Evolutionary conservation across 495 filamentous ascomycete species (phyloP), one percentile per base, ranked within the genome.

Genomic region (Annulohypoxylon maeteangense): DNA sequence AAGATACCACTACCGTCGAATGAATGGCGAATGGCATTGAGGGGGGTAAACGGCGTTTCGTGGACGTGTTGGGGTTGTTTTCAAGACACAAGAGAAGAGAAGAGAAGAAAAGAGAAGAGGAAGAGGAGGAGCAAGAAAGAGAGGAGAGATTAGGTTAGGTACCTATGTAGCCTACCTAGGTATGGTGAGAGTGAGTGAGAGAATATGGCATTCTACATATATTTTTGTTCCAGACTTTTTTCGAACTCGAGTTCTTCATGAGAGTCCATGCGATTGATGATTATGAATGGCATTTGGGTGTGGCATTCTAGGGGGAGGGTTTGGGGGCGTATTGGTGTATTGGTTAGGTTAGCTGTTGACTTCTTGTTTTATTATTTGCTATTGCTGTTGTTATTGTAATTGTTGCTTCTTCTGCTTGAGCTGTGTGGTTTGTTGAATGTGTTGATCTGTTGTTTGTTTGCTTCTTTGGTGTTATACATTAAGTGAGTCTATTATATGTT

Each of bases 1-100:
- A 62, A 62, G 58, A 62, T 62, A 62, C 58, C 58, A 62, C 40
- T 44, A 44, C 40, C 58, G 32, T 31, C 27, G 62, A 57, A 48
- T 16, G 51, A 38, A 51, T 50, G 36, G 38, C 54, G 63, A 56
- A 68, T 14, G 57, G 31, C 45, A 27, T 55, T 45, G 36, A 14
- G 36, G 36, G 1, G 45, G 23, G 2, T 50, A 8, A 3, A 22
- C 40, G 40, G 40, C 40, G 40, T 44, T 44, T 44, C 4, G 40
- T 7, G n/a, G 40, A 44, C 16, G 40, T 2, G 40, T 16, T n/a
- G 5, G n/a, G 7, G 40, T 18, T 44, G 5, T 7, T 44, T 44
- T 40, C 34, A 36, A 36, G 34, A 14, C 11, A 36, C 3, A 18
- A 44, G 40, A 18, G 40, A 18, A 11, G 11, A n/a, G 6, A 14